Evolutionary conservation across 23 red algal species (phyloP), one percentile per base, ranked within the genome.

Genomic region (Rhodosorus marinus): DNA sequence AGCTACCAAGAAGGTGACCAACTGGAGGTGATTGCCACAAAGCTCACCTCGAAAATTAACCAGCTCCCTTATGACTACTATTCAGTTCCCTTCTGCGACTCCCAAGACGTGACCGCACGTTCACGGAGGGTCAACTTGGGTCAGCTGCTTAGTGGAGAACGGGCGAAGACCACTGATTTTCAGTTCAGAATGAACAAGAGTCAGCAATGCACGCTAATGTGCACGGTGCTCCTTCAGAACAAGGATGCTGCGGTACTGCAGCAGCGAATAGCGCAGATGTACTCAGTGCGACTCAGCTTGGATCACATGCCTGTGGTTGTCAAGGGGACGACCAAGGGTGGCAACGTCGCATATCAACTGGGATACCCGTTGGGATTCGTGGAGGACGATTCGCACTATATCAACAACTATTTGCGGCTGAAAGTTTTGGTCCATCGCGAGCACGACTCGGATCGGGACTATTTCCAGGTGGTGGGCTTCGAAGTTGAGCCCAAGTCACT

Each of bases 271-370:
- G 25, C 33, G 5, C 40, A 86, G 38, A 66, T 82, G 31, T 98
- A 84, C 35, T 64, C 45, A 5, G 90, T 57, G 29, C 49, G 78
- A 5, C 71, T 98, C 2, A 69, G 81, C 29, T 52, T 82, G 11
- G 90, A 98, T 60, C 85, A 98, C 42, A 77, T 98, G 77, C 90
- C 90, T 20, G 60, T 98, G 19, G 79, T 82, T 33, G 67, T 62
- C 23, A 52, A 57, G 57, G 55, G 40, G 9, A 38, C 51, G 11
- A 56, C 83, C n/a, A 19, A 38, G 31, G 47, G 35, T 1, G 67
- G 66, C 8, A 19, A 49, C 31, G 51, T 54, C 19, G 52, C 61
- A 20, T 80, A 74, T 69, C 52, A 65, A 1, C 74, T 82, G 50
- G 90, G 90, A 7, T 85, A 85, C 50, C 60, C 52, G 14, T 43